phyloP scores from a whole-genome alignment of 805 yeast genomes.

The Saturnispora zaruensis region DNA sequence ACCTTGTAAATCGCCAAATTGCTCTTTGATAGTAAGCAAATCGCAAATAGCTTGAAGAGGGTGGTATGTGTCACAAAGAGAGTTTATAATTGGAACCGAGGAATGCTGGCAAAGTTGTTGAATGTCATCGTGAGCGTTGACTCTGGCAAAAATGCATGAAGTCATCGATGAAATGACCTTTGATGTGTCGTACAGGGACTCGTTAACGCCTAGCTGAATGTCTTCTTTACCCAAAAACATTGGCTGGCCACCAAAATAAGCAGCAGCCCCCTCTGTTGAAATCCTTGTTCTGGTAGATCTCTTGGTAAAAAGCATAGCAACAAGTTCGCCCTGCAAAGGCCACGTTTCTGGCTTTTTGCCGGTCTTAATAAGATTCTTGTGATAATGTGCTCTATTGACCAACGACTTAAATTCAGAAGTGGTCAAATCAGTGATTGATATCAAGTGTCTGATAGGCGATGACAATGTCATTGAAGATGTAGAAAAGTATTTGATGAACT shows the following conservation, averaged over 20 bases:
- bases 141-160: constrained; percentile 95
- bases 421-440: constrained; percentile 71
- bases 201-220: constrained; percentile 94
- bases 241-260: constrained; percentile 90
- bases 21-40: constrained; percentile 74
- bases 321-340: constrained; percentile 68
- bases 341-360: constrained; percentile 36
- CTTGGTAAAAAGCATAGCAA: constrained; percentile 78
- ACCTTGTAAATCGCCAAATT: constrained; percentile 49
- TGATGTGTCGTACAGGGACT: constrained; percentile 80
- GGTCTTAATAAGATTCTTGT: constrained; percentile 53
- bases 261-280: constrained; percentile 89
- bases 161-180: constrained; percentile 92
- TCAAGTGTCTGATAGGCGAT: constrained; percentile 53
- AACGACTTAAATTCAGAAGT: constrained; percentile 62
- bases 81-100: constrained; percentile 84
- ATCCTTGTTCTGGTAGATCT: constrained; percentile 94
- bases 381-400: constrained; percentile 63
- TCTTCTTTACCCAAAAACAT: constrained; percentile 96
- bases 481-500: constrained; percentile 26
- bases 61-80: constrained; percentile 87
- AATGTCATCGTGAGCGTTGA: constrained; percentile 76
- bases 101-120: constrained; percentile 70
- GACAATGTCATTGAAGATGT: constrained; percentile 17
- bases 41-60: constrained; percentile 96